Base-by-base conservation (phyloP, 129 eudicot species). In the Arctium minus region DNA sequence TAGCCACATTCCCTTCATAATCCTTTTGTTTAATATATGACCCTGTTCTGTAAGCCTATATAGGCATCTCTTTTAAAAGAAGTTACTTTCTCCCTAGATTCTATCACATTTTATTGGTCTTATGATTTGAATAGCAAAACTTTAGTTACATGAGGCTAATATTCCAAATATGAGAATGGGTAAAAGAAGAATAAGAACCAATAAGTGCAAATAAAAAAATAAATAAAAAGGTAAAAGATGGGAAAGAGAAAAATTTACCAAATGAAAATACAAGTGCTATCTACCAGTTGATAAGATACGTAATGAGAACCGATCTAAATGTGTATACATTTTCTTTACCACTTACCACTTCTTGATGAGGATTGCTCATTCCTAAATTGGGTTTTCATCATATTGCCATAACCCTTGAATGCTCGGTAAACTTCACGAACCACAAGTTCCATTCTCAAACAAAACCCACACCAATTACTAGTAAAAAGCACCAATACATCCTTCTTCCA, bases 401-500 rank as follows among this genome's bases (percentile, higher is more conserved):
- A 92, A 65, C 85, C 89, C 87, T 94, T 88, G 65, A 95, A 76
- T 32, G 94, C 94, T 12, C 91, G 85, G 83, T 92, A 90, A 42
- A 88, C 97, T 89, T 95, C 98, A 86, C 97, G 97, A 81, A 95
- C 91, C 77, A 92, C 92, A 35, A 91, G 85, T 88, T 95, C 97
- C 83, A 90, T 89, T 87, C 97, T 89, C 83, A 88, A 88, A 85
- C 98, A 95, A 87, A 95, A 95, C 32, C 94, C 98, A 88, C 98
- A 95, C 97, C 97, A 95, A 65, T 85, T 85, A 81, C 86, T 88
- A 84, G 92, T 92, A 78, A 95, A 95, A 53, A 95, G 96, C 71
- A 95, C 97, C 78, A 95, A 80, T 9, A 91, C 92, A 64, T 92
- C 94, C 80, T 89, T 89, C 82, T 87, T 81, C 87, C 88, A 87